These are phyloP conservation scores for Mycena olivaceomarginata DNA, from an alignment of 768 basidiomycete genomes.

Conservation along the genomic window DNA sequence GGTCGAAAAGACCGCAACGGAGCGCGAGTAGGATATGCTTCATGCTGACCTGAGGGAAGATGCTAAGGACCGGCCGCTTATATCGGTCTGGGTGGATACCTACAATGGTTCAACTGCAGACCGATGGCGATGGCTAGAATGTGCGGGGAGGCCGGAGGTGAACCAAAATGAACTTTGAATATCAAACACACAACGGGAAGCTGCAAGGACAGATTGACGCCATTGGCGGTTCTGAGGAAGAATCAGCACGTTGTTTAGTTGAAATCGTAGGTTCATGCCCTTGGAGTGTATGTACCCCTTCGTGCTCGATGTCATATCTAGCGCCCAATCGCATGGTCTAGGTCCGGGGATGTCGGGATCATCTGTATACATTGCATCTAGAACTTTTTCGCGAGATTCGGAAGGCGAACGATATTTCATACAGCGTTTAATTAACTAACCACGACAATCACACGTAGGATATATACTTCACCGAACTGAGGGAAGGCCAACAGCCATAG, in stretches of 20 bases:
- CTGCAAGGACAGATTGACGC: constrained; percentile 13
- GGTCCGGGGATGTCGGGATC: too few relatives aligned
- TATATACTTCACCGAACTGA: neutral
- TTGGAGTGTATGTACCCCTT: neutral
- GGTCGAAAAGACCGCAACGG: constrained; percentile 11
- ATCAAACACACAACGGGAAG: neutral
- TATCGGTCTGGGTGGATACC: neutral
- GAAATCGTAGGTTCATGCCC: too few relatives aligned
- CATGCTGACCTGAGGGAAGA: constrained; percentile 3
- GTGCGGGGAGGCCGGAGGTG: constrained; percentile 15
- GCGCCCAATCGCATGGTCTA: neutral
- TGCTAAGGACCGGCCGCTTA: neutral
- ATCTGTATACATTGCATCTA: neutral
- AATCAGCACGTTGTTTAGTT: neutral
- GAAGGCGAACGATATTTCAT: too few relatives aligned
- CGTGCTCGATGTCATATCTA: neutral
- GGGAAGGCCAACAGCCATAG: neutral
- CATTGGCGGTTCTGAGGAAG: constrained; percentile 3
- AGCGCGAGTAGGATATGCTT: constrained; percentile 1
- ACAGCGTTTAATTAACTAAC: too few relatives aligned
- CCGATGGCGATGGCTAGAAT: neutral
- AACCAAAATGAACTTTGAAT: constrained; percentile 7
- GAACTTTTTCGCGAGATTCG: neutral
- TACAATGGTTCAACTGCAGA: neutral
- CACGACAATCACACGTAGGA: too few relatives aligned